Evolutionary conservation across 805 yeast genomes (phyloP).

Genomic region (Metschnikowia lachancei): DNA sequence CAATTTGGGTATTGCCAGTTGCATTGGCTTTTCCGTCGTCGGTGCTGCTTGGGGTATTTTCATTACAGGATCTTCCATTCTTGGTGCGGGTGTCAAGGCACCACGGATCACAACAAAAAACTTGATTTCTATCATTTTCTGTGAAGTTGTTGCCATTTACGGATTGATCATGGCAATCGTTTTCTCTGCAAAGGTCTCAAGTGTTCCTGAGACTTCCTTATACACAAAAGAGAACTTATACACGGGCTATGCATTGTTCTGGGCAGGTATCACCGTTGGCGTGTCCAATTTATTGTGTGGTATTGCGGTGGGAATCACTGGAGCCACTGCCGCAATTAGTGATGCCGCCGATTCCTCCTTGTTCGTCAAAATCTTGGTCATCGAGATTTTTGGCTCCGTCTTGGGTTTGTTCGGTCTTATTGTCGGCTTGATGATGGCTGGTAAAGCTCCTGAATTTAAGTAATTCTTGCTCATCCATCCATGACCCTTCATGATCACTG

Average conservation of each 20-base stretch:
- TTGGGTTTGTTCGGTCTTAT: slow-evolving; percentile 94
- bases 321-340: slow-evolving; percentile 96
- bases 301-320: slow-evolving; percentile 94
- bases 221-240: slow-evolving; percentile 81
- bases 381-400: slow-evolving; percentile 96
- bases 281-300: slow-evolving; percentile 92
- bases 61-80: slow-evolving; percentile 87
- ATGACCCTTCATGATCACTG: neutral
- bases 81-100: slow-evolving; percentile 98
- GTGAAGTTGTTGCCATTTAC: slow-evolving; percentile 98
- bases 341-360: slow-evolving; percentile 96
- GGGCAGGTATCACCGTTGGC: slow-evolving; percentile 99
- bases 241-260: slow-evolving; percentile 92
- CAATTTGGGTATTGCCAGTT: slow-evolving; percentile 77
- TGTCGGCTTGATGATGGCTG: slow-evolving; percentile 96
- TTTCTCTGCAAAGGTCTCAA: slow-evolving; percentile 80
- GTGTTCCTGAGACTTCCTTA: slow-evolving; percentile 61
- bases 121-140: slow-evolving; percentile 92
- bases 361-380: slow-evolving; percentile 92
- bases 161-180: slow-evolving; percentile 98
- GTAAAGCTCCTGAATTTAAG: slow-evolving; percentile 85
- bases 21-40: slow-evolving; percentile 91
- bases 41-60: slow-evolving; percentile 99
- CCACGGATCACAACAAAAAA: slow-evolving; percentile 98
- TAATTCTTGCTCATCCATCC: slow-evolving; percentile 26